Base-by-base conservation (phyloP, 139 green algal species). In the Chara braunii region DNA sequence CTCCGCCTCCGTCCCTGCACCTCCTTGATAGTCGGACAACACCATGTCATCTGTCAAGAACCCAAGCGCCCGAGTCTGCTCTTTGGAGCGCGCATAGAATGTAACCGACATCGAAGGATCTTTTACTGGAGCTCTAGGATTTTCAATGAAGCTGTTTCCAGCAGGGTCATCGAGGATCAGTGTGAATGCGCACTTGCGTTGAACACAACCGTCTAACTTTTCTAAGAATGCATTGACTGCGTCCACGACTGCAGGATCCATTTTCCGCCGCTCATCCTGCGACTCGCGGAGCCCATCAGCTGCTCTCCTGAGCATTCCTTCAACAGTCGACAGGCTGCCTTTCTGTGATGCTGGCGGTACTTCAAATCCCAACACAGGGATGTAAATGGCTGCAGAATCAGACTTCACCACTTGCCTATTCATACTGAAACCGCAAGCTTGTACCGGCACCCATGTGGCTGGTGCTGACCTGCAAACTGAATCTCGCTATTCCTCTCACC, bases 281-380 rank as follows among this genome's bases (percentile, higher is more conserved):
- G 83, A 63, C 23, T 53, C 63, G 7, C 54, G 45, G 22, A 82
- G 37, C 11, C 77, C 64, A 36, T 60, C 55, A 1, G 59, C 50
- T 8, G 77, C 72, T 8, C 77, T 51, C 1, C 22, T 63, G 24
- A 87, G 60, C 35, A 87, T 33, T 24, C 81, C 81, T 57, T 87
- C 81, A 2, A 76, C n/a, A n/a, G 81, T 87, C 6, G 73, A 79
- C 44, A 87, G 74, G 23, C 40, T 63, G 12, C 80, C 83, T 24
- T 58, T 67, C 44, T 87, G 82, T 3, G 82, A 70, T 29, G 43
- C 56, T 0, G 78, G 30, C 37, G 80, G 77, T 24, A 89, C 84
- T 68, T 89, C 83, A 45, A 89, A 83, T 40, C 88, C 83, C 9
- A 89, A 60, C 64, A 88, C 83, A 14, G 83, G 83, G 8, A 74